Evolutionary conservation across 2,329 filamentous ascomycete species (phyloP), one percentile per base, ranked within the genome.

Genomic region (Xylariales sp.): DNA sequence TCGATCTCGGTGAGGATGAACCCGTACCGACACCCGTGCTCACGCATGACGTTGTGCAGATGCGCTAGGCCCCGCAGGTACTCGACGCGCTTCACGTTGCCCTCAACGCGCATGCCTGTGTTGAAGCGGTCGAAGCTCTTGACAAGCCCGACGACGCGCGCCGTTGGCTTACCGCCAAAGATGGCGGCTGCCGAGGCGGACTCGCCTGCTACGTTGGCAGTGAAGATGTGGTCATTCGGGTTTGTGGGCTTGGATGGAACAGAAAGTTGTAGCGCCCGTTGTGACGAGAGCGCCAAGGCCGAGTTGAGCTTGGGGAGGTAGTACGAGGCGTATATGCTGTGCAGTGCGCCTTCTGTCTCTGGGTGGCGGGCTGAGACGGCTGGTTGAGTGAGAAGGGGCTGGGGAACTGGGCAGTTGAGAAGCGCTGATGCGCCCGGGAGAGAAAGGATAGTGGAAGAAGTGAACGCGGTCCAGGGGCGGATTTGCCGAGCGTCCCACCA

Each of bases 1-100:
- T 97, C 91, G 54, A 95, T 95, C 66, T 96, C 91, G 1, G 88
- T 96, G 58, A 96, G 81, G 63, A 97, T 91, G 71, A 95, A 97
- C 41, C 91, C 91, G 63, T 96, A 97, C 45, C 91, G 83, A 60
- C 88, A 94, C 51, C 83, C 82, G 66, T 95, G 87, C 66, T 95
- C 88, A 62, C 91, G 88, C 88, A 96, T 95, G 57, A 84, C 82
- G 59, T 87, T 80, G 65, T 97, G 91, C 32, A 96, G 71, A 54
- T 94, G 88, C 0, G 89, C 76, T 4, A 97, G 79, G 1, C 88
- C 88, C 38, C 86, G 83, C 15, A 96, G 82, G 68, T 96, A 96
- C 64, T 91, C 82, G 44, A 95, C 87, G 44, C 86, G 84, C 65
- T 89, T 86, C 62, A 88, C 78, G 49, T 90, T 88, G 32, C 82